A percentile compares a stretch with the other conserved stretches of the same genome.
Evolutionary conservation across 331 rosid genomes (phyloP).

Genomic region (Telfairia occidentalis): DNA sequence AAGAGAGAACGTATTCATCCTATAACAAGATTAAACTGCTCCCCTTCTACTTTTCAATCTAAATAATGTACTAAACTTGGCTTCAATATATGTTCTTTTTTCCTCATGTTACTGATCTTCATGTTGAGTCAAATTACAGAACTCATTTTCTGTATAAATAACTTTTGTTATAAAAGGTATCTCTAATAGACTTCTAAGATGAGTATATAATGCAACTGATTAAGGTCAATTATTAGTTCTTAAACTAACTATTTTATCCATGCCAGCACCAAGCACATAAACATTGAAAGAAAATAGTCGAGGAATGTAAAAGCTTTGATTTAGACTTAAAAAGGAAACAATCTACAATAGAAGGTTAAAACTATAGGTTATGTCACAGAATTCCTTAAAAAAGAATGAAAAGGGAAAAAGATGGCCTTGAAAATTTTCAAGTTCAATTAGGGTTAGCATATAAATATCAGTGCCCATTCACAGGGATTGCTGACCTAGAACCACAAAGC

Average conservation of each 20-base stretch:
- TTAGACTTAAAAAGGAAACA: background rate
- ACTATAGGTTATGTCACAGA: background rate
- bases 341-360: background rate
- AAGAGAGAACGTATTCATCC: too few relatives aligned
- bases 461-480: constrained; percentile 20
- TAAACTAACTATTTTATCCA: background rate
- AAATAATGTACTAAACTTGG: background rate
- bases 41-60: background rate
- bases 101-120: too few relatives aligned
- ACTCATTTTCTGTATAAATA: too few relatives aligned
- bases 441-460: background rate
- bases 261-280: background rate
- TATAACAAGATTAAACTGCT: background rate
- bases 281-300: background rate
- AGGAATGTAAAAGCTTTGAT: background rate
- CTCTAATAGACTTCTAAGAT: too few relatives aligned
- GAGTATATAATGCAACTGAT: too few relatives aligned
- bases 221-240: too few relatives aligned
- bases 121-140: background rate
- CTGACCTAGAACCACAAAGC: constrained; percentile 22
- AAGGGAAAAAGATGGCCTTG: background rate
- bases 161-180: too few relatives aligned
- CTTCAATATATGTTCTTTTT: background rate
- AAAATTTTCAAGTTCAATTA: background rate
- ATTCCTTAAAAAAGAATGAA: background rate